Base-by-base conservation (phyloP, 2,329 filamentous ascomycete genomes). In the Epicoccum nigrum region DNA sequence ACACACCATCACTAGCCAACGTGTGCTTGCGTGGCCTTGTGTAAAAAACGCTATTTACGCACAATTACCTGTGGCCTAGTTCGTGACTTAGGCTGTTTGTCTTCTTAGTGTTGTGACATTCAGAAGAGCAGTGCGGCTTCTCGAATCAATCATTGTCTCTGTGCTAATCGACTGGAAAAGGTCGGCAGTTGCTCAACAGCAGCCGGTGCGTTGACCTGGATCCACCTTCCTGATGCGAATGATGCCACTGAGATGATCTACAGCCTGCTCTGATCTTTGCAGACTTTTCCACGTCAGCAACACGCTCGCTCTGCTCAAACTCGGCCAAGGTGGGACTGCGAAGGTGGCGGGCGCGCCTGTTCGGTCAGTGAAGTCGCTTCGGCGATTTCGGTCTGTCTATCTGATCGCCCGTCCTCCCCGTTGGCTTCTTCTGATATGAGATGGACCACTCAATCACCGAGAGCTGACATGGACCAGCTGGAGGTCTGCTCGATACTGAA, bases 111-210 rank as follows among this genome's bases (percentile, higher is more conserved):
- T 31, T 23, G 23, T 31, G 32, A 31, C n/a, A 46, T 15, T 4
- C 16, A 38, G 32, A 16, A 28, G 25, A 47, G 32, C 20, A 32
- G 32, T 49, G 38, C 38, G 11, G 19, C n/a, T 20, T 7, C 31
- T 35, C n/a, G 19, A 16, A 32, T 21, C 34, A 17, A 46, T 19
- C 15, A 25, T 15, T 25, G 12, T 25, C 31, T 7, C 25, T 21
- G 17, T 25, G 20, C 32, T 19, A 19, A 15, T 2, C 23, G 27
- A n/a, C 15, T 25, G 20, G 9, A 11, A 32, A 11, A 21, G 16
- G 34, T 21, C 43, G 49, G 43, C 43, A 52, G 37, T 52, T 46
- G 32, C 33, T 43, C 13, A 11, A 20, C 35, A 47, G 33, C 19
- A 43, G 20, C 49, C 33, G 38, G 27, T 33, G 4, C 17, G 11